Base-by-base conservation (phyloP, 768 basidiomycete species). In the Pleurotus platypus region DNA sequence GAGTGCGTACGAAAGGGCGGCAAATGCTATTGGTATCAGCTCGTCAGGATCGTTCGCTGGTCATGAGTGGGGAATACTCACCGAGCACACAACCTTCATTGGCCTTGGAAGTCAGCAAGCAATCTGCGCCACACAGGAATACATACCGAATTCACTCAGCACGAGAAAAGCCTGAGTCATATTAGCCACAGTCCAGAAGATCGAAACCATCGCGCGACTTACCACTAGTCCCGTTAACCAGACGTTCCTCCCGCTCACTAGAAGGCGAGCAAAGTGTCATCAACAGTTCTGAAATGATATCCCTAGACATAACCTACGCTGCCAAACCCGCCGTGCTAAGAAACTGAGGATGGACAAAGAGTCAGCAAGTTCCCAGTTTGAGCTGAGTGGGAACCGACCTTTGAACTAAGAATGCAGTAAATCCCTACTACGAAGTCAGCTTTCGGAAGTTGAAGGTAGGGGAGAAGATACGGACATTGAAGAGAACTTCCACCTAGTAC, bases 371-470 rank as follows among this genome's bases (percentile, higher is more conserved):
- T 35, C 30, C 8, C 8, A 9, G 30, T 35, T 9, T 35, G 11
- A 8, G 8, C 2, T 20, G 20, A 20, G 20, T 20, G 30, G 8
- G 38, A 16, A 66, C 72, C 38, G 30, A 78, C 79, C 71, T 74
- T 68, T 85, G 84, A 5, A 84, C 83, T 16, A 82, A 65, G 42
- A 75, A 68, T 4, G 75, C 79, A 11, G 79, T 82, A 16, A 81
- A 61, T 2, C 78, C 82, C 78, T 83, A 64, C 39, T 15, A 8
- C 58, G 60, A 5, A 65, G 57, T 57, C 18, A 37, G n/a, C 9
- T 30, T 45, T 20, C 15, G 2, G 56, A 22, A 2, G 8, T 37
- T 13, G 24, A 24, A 18, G 12, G n/a, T 3, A n/a, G 37, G 24
- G 49, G 24, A 15, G 18, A 13, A n/a, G 5, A 27, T 15, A 64